Percentiles rank a stretch among this genome's conserved stretches.
phyloP scores from a whole-genome alignment of 192 early-diverging fungal genomes.

The Umbelopsis vinacea region DNA sequence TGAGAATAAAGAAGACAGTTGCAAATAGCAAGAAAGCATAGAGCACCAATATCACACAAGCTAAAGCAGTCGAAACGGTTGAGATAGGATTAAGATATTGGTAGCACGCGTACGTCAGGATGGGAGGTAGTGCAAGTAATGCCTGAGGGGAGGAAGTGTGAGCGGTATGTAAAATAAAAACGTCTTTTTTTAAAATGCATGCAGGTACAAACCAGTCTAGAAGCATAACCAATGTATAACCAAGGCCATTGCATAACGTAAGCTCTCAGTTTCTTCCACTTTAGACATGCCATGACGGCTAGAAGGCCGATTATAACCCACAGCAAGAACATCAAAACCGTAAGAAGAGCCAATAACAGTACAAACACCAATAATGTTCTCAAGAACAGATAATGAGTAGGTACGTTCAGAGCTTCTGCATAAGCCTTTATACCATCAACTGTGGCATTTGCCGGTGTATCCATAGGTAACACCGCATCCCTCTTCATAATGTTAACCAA shows the following conservation, averaged over 20 bases:
- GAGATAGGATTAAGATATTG: slow-evolving; percentile 2
- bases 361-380: slow-evolving; percentile 13
- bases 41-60: neutral
- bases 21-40: slow-evolving; percentile 3
- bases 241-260: slow-evolving; percentile 7
- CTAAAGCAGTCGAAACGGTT: neutral
- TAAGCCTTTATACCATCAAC: slow-evolving; percentile 4
- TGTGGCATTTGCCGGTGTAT: slow-evolving; percentile 2
- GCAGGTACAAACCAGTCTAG: neutral
- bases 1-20: neutral
- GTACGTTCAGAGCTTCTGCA: slow-evolving; percentile 11
- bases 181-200: neutral
- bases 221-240: slow-evolving; percentile 10
- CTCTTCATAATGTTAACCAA: neutral
- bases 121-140: slow-evolving; percentile 2
- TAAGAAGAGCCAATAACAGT: slow-evolving; percentile 5
- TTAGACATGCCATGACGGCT: neutral
- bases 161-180: too few species aligned
- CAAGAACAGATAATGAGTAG: slow-evolving; percentile 12
- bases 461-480: neutral
- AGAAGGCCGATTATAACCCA: slow-evolving; percentile 5
- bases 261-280: neutral
- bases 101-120: slow-evolving; percentile 3
- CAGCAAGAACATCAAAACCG: slow-evolving; percentile 7
- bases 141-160: neutral